Percentiles rank a stretch among this genome's conserved stretches.
Evolutionary conservation across 2,329 filamentous ascomycete genomes (phyloP).

Genomic region (Domatiomyces catenatus): DNA sequence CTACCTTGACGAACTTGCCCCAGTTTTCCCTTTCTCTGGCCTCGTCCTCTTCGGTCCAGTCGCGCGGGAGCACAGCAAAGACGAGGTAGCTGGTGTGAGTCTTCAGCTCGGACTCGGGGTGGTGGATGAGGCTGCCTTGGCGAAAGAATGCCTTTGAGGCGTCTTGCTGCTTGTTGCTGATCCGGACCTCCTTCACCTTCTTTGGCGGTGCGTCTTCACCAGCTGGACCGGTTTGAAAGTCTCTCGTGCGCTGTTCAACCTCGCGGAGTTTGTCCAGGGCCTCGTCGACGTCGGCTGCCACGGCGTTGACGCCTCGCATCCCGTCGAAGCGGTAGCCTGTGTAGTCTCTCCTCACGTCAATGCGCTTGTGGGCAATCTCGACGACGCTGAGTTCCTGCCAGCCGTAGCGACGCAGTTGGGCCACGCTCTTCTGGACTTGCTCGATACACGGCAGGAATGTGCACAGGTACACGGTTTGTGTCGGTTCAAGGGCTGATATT

Average conservation of each 20-base stretch:
- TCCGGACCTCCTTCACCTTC: constrained; percentile 15
- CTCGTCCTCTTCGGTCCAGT: constrained; percentile 77
- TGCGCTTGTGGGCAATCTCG: constrained; percentile 62
- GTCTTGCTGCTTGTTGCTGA: constrained; percentile 12
- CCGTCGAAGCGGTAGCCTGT: constrained; percentile 58
- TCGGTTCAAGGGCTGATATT: constrained; percentile 49
- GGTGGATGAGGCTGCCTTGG: constrained; percentile 62
- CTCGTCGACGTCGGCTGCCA: constrained; percentile 61
- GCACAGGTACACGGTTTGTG: constrained; percentile 63
- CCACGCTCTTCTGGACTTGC: constrained; percentile 77
- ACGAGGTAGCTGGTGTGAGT: constrained; percentile 95
- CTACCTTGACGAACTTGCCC: constrained; percentile 18
- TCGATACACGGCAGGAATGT: constrained; percentile 96
- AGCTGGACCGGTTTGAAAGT: constrained; percentile 38
- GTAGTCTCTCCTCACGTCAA: constrained; percentile 70
- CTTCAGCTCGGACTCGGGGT: constrained; percentile 77
- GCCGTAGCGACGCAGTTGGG: constrained; percentile 60
- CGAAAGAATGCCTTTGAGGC: constrained; percentile 46
- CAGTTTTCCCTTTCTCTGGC: constrained; percentile 47
- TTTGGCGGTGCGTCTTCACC: constrained; percentile 15
- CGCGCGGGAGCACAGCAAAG: constrained; percentile 75
- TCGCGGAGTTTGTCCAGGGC: constrained; percentile 57
- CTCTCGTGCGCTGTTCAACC: constrained; percentile 53
- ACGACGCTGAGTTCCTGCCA: constrained; percentile 94
- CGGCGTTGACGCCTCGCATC: constrained; percentile 49